phyloP scores from a whole-genome alignment of 116 monocot genomes.

The Phalaenopsis hybrid region DNA sequence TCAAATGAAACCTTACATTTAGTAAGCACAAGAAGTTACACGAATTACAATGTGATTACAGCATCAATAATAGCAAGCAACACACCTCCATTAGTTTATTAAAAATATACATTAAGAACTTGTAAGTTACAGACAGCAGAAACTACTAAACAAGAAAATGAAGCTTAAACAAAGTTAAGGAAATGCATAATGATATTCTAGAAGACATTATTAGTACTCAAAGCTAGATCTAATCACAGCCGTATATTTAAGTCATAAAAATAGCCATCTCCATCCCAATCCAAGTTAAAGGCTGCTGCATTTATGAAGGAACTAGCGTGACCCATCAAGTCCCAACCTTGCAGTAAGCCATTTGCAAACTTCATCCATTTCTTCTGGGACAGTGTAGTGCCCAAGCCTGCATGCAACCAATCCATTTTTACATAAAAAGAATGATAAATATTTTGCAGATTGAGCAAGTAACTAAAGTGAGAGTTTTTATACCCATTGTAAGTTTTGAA shows the following conservation, averaged over 20 bases:
- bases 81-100: too few species aligned
- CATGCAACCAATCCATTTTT: neutral
- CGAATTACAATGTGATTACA: too few species aligned
- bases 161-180: too few species aligned
- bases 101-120: too few species aligned
- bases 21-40: too few species aligned
- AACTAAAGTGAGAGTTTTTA: neutral
- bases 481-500: conserved; percentile 48
- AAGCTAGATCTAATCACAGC: neutral
- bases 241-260: neutral
- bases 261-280: neutral
- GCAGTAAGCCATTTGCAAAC: conserved; percentile 35
- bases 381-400: conserved; percentile 43
- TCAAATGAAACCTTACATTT: too few species aligned
- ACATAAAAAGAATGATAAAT: neutral
- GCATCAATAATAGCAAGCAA: too few species aligned
- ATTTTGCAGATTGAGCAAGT: neutral
- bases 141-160: too few species aligned
- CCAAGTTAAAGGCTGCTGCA: neutral
- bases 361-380: conserved; percentile 53
- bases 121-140: too few species aligned
- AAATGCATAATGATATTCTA: too few species aligned
- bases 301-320: neutral
- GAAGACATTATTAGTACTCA: neutral
- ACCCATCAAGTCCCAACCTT: conserved; percentile 19